Percentiles rank a stretch among this genome's conserved stretches.
Evolutionary conservation across 23 red algal species (phyloP).

Genomic region (Gracilaria vermiculophylla): DNA sequence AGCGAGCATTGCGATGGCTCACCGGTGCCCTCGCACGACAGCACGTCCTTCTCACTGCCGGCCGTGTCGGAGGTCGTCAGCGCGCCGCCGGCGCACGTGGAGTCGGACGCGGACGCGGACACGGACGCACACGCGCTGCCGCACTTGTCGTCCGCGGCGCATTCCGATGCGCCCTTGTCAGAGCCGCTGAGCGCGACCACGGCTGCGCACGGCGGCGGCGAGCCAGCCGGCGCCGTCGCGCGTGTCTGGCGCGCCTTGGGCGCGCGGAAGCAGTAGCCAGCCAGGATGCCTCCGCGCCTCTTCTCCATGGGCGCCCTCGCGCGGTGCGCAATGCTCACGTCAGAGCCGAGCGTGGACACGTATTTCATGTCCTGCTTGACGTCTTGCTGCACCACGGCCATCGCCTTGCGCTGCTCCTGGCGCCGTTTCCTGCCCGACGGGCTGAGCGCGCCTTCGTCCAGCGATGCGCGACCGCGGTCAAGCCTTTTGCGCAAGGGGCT

Average conservation of each 20-base stretch:
- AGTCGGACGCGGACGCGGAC: not conserved
- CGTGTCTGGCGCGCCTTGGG: not conserved
- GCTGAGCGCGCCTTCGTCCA: not conserved
- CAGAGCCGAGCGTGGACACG: not conserved
- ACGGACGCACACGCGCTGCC: no score
- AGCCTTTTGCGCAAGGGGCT: not conserved
- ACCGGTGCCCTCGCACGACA: no score
- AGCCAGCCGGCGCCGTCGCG: no score
- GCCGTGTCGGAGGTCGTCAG: not conserved
- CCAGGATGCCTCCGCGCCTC: not conserved
- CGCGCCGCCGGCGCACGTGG: not conserved
- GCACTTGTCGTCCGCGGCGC: not conserved
- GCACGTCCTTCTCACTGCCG: not conserved
- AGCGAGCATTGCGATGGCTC: not conserved
- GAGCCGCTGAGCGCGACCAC: no score
- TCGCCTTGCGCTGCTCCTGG: not conserved
- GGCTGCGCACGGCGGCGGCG: no score
- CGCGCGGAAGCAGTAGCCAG: conserved; percentile 11
- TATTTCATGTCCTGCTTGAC: conserved; percentile 1
- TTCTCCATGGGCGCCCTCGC: conserved; percentile 4
- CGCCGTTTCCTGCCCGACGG: not conserved
- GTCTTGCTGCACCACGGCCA: conserved; percentile 5
- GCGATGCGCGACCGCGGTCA: not conserved
- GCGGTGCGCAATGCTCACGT: not conserved
- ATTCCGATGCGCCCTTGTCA: not conserved